Evolutionary conservation across 2,329 filamentous ascomycete species (phyloP), one percentile per base, ranked within the genome.

Genomic region (Stemphylium lycopersici): DNA sequence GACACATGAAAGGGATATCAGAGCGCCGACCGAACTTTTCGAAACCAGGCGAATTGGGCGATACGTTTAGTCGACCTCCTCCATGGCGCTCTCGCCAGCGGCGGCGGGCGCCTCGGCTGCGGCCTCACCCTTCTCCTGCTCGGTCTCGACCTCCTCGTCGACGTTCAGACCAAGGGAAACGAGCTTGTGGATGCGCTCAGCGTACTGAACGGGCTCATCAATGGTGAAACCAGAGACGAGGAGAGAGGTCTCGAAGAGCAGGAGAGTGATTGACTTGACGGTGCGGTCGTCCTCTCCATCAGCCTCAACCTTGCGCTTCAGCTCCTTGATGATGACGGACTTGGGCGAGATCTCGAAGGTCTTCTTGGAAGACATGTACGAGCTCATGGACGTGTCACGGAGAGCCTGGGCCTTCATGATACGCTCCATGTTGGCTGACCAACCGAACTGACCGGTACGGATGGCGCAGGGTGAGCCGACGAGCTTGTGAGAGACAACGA

Each of bases 361-460:
- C 91, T 99, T 99, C 93, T 99, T 99, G 78, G 93, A 98, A 67
- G 91, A 96, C 95, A 99, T 99, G 90, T 99, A 99, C 72, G 91
- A 96, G 82, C 87, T 91, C 95, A 99, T 99, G 74, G 93, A 97
- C 69, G 95, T 99, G 84, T 99, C 95, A 83, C 95, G 95, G 75
- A 99, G 93, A 76, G 95, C 95, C 86, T 99, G 95, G 24, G 95
- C 95, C 90, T 99, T 99, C 95, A 99, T 99, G 88, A 99, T 99
- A 85, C 95, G 95, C 87, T 99, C 95, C 95, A 99, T 99, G 88
- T 99, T 99, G 78, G 95, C 95, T 54, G 93, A 98, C 95, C 95
- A 99, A 82, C 95, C 95, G 80, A 99, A 99, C 83, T 98, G 95
- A 76, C 95, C 95, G 69, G 95, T 99, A 80, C 95, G 93, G 86